Evolutionary conservation across 768 basidiomycete species (phyloP).

Genomic region (Russula dissimulans): DNA sequence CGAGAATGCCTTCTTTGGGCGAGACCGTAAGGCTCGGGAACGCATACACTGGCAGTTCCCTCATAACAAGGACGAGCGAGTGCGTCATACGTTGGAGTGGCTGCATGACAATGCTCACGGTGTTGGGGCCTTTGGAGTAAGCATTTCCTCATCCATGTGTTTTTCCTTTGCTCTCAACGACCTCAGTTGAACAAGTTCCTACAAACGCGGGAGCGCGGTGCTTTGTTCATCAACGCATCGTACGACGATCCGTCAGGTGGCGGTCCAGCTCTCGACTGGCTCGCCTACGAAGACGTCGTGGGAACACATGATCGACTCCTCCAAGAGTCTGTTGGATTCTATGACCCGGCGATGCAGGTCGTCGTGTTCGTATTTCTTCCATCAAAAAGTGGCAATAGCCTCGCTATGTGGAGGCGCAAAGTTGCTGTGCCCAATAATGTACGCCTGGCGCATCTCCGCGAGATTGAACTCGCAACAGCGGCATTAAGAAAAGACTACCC

Average conservation of each 20-base stretch:
- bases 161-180: not conserved
- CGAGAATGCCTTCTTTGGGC: constrained; percentile 19
- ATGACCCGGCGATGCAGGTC: constrained; percentile 16
- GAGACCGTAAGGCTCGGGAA: constrained; percentile 19
- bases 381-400: constrained; percentile 20
- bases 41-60: constrained; percentile 21
- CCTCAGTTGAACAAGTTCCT: constrained; percentile 17
- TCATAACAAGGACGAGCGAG: constrained; percentile 19
- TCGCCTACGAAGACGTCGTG: constrained; percentile 15
- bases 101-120: constrained; percentile 5
- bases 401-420: constrained; percentile 21
- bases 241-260: not conserved
- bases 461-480: constrained; percentile 16
- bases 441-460: constrained; percentile 6
- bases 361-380: constrained; percentile 20
- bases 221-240: constrained; percentile 18
- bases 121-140: constrained; percentile 19
- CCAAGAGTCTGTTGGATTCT: constrained; percentile 20
- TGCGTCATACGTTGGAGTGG: constrained; percentile 16
- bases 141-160: not conserved
- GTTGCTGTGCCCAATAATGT: constrained; percentile 15
- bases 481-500: constrained; percentile 18
- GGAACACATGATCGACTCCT: constrained; percentile 18
- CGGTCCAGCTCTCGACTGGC: constrained; percentile 17
- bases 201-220: constrained; percentile 19